phyloP scores from a whole-genome alignment of 202 grass and related monocot genomes.

The Setaria italica region DNA sequence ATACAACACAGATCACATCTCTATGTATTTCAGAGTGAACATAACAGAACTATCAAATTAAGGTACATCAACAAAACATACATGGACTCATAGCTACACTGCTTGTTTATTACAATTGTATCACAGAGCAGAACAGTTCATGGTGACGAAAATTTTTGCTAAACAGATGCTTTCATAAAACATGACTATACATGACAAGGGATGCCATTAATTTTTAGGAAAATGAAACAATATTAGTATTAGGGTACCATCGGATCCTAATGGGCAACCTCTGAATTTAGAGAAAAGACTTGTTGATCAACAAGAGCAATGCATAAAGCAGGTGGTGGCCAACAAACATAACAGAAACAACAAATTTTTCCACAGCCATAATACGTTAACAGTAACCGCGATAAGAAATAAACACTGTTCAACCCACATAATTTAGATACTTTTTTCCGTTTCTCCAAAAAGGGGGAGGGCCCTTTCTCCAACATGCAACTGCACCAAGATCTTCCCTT shows the following conservation, averaged over 20 bases:
- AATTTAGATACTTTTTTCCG: background rate
- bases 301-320: background rate
- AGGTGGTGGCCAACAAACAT: background rate
- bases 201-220: background rate
- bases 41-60: background rate
- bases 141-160: background rate
- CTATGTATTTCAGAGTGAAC: background rate
- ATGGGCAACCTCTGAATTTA: background rate
- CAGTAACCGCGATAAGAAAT: background rate
- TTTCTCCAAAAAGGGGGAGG: background rate
- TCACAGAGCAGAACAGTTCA: background rate
- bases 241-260: background rate
- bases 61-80: background rate
- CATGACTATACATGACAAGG: background rate
- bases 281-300: constrained; percentile 7
- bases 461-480: background rate
- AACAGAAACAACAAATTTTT: background rate
- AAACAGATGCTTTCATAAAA: constrained; percentile 13
- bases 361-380: background rate
- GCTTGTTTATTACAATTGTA: background rate
- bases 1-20: background rate
- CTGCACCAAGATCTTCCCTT: too few species aligned
- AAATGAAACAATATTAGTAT: constrained; percentile 20
- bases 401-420: background rate
- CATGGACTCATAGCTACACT: background rate